phyloP scores from a whole-genome alignment of 2,329 filamentous ascomycete species.

The Colletotrichum paranaense region DNA sequence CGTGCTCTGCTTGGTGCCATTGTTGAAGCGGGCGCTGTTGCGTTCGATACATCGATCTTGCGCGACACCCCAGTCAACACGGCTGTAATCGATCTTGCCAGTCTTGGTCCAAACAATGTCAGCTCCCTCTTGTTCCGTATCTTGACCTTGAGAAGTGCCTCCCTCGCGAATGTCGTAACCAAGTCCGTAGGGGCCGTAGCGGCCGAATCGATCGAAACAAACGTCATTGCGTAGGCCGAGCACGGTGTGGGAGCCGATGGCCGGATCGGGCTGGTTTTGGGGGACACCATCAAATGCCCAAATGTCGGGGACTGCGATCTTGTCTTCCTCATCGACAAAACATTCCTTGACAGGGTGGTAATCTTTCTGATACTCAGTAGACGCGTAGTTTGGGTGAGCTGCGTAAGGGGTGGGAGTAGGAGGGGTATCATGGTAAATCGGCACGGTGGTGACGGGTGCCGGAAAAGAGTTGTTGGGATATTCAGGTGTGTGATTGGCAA shows the following conservation, averaged over 20 bases:
- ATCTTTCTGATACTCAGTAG: conserved; percentile 63
- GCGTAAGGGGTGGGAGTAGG: conserved; percentile 55
- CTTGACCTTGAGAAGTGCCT: conserved; percentile 77
- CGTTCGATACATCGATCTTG: conserved; percentile 65
- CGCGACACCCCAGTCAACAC: conserved; percentile 65
- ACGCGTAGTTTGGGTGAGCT: conserved; percentile 78
- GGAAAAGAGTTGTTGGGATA: conserved; percentile 67
- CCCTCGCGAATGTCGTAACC: conserved; percentile 83
- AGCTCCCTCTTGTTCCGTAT: conserved; percentile 77
- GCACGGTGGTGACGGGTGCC: conserved; percentile 47
- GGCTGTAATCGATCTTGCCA: conserved; percentile 67
- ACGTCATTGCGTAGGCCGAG: conserved; percentile 81
- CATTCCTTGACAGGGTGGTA: conserved; percentile 68
- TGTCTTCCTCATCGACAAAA: conserved; percentile 71
- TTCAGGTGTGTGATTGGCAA: conserved; percentile 75
- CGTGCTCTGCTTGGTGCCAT: conserved; percentile 47
- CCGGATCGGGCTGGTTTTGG: conserved; percentile 80
- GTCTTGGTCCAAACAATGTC: conserved; percentile 67
- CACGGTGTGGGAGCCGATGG: conserved; percentile 80
- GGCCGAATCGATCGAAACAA: conserved; percentile 89
- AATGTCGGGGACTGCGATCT: conserved; percentile 68
- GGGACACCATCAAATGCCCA: conserved; percentile 78
- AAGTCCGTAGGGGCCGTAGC: conserved; percentile 85
- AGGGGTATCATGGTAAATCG: conserved; percentile 46
- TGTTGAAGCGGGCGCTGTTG: conserved; percentile 73